Evolutionary conservation across 306 rosid species (phyloP), one percentile per base, ranked within the genome.

Genomic region (Cyclanthera cordifolia): DNA sequence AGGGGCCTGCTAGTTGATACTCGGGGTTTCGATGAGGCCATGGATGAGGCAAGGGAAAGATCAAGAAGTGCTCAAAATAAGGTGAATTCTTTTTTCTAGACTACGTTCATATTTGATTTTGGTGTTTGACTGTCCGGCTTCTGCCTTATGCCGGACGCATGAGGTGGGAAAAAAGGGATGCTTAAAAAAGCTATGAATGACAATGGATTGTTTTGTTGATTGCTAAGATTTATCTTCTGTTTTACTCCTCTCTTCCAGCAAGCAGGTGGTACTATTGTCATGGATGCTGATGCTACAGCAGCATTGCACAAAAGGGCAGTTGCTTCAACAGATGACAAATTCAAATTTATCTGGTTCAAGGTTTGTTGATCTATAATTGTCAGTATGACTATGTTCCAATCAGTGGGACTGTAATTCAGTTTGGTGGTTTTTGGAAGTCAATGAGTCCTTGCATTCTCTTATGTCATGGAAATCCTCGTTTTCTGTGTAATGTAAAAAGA

Each of bases 241-340:
- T 55, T 54, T 32, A 28, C 64, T 56, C 21, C 58, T 59, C 41
- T 1, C 41, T 75, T 75, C 74, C 87, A 93, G 99, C 95, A 90
- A 93, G 90, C 86, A 58, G 99, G 95, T 58, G 99, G 96, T 54
- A 83, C 88, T 69, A 86, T 90, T 76, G 81, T 79, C 70, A 80
- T 93, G 99, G 94, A 88, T 82, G 99, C 91, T 34, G 97, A 93
- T 75, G 95, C 97, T 28, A 90, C 97, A 48, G 81, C 99, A 24
- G 72, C 88, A 60, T 81, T 93, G 83, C 91, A 81, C 77, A 85
- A 82, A 61, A 82, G 64, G 75, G 94, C 80, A 43, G 61, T 93
- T 79, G 75, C 82, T 78, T 75, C 96, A 50, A 90, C 97, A 0
- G 87, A 93, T 80, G 99, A 93, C 80, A 80, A 78, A 84, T 93